Conservation (phyloP, 805 yeast species). For the Jamesozyma rosinii region DNA sequence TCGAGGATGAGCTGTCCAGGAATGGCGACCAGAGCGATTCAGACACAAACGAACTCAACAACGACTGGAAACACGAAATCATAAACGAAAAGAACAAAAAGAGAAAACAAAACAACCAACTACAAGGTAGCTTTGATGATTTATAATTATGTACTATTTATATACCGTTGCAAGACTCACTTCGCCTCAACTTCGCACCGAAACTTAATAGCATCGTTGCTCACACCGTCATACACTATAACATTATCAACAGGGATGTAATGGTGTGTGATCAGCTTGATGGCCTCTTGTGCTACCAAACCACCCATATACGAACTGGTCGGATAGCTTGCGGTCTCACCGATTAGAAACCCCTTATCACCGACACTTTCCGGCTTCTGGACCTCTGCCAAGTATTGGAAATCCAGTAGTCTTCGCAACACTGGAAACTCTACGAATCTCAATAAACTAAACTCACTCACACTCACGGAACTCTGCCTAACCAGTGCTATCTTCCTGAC, state of each 20-base stretch:
- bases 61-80: conserved; percentile 86
- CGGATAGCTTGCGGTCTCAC: conserved; percentile 30
- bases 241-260: conserved; percentile 69
- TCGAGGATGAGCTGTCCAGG: conserved; percentile 40
- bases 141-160: conserved; percentile 23
- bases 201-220: conserved; percentile 39
- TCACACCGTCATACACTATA: conserved; percentile 64
- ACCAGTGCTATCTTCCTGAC: conserved; percentile 34
- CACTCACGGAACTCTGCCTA: conserved; percentile 23
- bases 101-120: conserved; percentile 22
- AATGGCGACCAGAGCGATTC: conserved; percentile 35
- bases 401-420: background rate
- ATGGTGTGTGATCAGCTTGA: conserved; percentile 69
- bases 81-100: conserved; percentile 52
- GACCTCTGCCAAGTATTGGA: background rate
- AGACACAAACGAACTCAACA: conserved; percentile 38
- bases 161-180: background rate
- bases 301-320: conserved; percentile 62
- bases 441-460: background rate
- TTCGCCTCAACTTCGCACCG: conserved; percentile 27
- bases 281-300: conserved; percentile 71
- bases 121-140: conserved; percentile 57
- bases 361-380: too few relatives aligned
- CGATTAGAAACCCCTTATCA: background rate
- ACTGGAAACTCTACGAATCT: background rate